Evolutionary conservation across 139 green algal genomes (phyloP).

Genomic region (Klebsormidium nitens): DNA sequence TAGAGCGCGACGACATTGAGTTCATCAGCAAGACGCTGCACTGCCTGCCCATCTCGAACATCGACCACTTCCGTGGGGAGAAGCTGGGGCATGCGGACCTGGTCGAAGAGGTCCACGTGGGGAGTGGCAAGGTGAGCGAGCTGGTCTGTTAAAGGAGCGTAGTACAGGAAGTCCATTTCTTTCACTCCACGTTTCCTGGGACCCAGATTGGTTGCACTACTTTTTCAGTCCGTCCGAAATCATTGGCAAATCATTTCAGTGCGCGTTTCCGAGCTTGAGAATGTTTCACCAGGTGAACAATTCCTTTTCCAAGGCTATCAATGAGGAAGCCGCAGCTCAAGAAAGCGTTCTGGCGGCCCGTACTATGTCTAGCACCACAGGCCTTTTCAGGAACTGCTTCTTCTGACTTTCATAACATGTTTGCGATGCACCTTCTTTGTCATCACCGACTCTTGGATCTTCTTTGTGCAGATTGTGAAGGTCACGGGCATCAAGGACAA

Average conservation of each 20-base stretch:
- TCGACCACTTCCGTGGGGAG: slow-evolving; percentile 91
- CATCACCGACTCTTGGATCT: neutral
- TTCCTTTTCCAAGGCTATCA: too few species aligned
- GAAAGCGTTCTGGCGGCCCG: too few species aligned
- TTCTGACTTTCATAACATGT: too few species aligned
- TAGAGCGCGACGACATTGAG: slow-evolving; percentile 98
- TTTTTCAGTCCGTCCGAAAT: too few species aligned
- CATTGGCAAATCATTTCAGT: too few species aligned
- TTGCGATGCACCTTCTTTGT: neutral
- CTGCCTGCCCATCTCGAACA: slow-evolving; percentile 92
- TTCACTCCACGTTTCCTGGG: too few species aligned
- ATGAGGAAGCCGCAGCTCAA: too few species aligned
- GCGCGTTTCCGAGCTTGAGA: too few species aligned
- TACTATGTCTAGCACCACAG: too few species aligned
- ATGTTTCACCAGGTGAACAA: too few species aligned
- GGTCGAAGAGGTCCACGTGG: slow-evolving; percentile 71
- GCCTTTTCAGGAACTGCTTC: too few species aligned
- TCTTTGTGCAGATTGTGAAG: slow-evolving; percentile 80
- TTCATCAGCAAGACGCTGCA: slow-evolving; percentile 95
- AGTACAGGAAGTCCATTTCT: neutral
- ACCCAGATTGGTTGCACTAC: too few species aligned
- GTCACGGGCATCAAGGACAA: slow-evolving; percentile 85
- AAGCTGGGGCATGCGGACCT: slow-evolving; percentile 88
- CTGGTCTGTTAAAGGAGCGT: neutral
- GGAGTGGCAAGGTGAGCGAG: slow-evolving; percentile 36